Evolutionary conservation across 768 basidiomycete genomes (phyloP).

Genomic region (Lanmaoa pseudosensibilis): DNA sequence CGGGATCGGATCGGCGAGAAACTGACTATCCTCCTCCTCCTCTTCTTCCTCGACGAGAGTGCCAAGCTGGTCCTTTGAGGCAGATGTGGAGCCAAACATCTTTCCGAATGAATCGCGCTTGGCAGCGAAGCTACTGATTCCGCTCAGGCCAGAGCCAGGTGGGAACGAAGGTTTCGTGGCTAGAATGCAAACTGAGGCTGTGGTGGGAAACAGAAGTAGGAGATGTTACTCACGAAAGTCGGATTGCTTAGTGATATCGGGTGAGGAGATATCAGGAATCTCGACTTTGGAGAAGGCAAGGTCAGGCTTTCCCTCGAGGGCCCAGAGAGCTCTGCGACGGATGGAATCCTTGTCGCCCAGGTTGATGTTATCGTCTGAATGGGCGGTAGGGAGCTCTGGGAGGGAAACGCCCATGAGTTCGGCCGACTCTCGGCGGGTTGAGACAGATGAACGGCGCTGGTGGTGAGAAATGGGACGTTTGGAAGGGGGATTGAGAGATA

Average conservation of each 20-base stretch:
- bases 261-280: slow-evolving; percentile 73
- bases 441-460: slow-evolving; percentile 81
- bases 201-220: neutral
- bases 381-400: slow-evolving; percentile 60
- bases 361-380: slow-evolving; percentile 66
- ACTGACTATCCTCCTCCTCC: slow-evolving; percentile 62
- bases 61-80: slow-evolving; percentile 72
- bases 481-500: slow-evolving; percentile 26
- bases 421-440: slow-evolving; percentile 85
- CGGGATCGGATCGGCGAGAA: slow-evolving; percentile 16
- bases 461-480: slow-evolving; percentile 78
- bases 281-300: slow-evolving; percentile 73
- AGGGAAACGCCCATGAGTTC: slow-evolving; percentile 86
- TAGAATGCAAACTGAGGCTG: slow-evolving; percentile 25
- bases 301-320: slow-evolving; percentile 82
- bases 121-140: slow-evolving; percentile 44
- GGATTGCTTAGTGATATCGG: slow-evolving; percentile 57
- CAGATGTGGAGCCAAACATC: slow-evolving; percentile 56
- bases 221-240: slow-evolving; percentile 60
- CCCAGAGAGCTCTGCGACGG: slow-evolving; percentile 79
- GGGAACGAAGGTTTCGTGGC: slow-evolving; percentile 64
- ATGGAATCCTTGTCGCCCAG: slow-evolving; percentile 75
- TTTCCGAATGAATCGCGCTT: slow-evolving; percentile 85
- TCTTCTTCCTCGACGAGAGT: slow-evolving; percentile 87
- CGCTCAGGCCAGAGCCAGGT: slow-evolving; percentile 42